A percentile compares a stretch with the other conserved stretches of the same genome.
These are phyloP conservation scores for Sporothrix dimorphospora DNA, from an alignment of 2,329 filamentous ascomycete genomes.

Conservation along the genomic window DNA sequence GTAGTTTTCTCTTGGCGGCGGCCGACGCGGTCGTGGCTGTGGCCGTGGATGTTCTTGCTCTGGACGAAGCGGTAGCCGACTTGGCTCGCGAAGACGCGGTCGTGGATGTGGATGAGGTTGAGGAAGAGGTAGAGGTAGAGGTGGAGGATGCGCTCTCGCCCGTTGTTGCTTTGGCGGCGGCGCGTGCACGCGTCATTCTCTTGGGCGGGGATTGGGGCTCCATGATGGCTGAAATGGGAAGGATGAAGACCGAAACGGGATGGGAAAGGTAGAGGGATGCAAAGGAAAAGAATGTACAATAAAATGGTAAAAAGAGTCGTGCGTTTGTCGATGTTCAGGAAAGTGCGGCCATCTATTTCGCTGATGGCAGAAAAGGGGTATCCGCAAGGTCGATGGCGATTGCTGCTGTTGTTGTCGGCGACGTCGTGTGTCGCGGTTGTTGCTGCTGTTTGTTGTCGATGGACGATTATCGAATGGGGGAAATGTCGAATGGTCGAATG, in stretches of 20 bases:
- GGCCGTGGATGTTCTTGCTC: conserved; percentile 49
- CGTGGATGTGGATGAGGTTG: conserved; percentile 41
- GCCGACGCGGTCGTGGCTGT: conserved; percentile 38
- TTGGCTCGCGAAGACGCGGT: conserved; percentile 41
- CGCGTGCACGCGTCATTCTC: conserved; percentile 43
- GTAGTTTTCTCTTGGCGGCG: conserved; percentile 56
- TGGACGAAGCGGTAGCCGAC: conserved; percentile 52
- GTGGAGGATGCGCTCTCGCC: no score
- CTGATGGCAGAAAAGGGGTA: not conserved
- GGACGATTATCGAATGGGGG: not conserved
- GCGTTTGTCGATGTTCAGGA: conserved; percentile 6
- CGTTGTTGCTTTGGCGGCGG: conserved; percentile 46
- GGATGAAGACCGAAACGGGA: not conserved
- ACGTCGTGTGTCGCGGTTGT: conserved; percentile 17
- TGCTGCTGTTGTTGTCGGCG: not conserved
- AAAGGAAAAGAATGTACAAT: not conserved
- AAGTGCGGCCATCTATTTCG: not conserved
- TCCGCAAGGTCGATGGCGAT: not conserved
- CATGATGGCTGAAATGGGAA: conserved; percentile 32
- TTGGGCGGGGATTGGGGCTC: conserved; percentile 38
- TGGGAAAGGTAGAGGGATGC: not conserved
- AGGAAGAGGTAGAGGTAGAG: conserved; percentile 43
- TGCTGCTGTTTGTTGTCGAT: not conserved
- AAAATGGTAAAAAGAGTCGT: not conserved
- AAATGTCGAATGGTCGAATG: not conserved